Evolutionary conservation across 805 yeast genomes (phyloP).

Genomic region (Spathaspora girioi): DNA sequence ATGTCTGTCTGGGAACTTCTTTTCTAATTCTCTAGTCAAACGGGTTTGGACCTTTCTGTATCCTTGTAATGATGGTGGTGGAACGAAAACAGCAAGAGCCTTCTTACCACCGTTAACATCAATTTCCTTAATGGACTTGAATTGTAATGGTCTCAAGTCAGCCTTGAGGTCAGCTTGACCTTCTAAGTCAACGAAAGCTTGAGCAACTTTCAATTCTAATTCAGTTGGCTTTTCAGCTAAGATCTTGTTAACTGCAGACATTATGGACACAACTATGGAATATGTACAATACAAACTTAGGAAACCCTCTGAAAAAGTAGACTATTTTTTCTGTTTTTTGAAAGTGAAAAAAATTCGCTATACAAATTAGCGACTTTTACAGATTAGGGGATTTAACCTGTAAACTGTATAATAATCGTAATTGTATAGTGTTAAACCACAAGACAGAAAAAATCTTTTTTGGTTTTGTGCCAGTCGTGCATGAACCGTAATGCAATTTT

Average conservation of each 20-base stretch:
- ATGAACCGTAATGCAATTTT: background rate
- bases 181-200: constrained; percentile 96
- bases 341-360: constrained; percentile 8
- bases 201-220: constrained; percentile 99
- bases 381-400: constrained; percentile 6
- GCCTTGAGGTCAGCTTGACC: constrained; percentile 95
- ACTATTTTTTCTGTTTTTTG: constrained; percentile 2
- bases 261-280: constrained; percentile 16
- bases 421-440: background rate
- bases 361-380: constrained; percentile 6
- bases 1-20: constrained; percentile 99
- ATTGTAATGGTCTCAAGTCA: constrained; percentile 96
- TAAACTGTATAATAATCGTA: background rate
- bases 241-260: constrained; percentile 98
- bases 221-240: constrained; percentile 94
- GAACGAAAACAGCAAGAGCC: constrained; percentile 97
- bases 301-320: constrained; percentile 6
- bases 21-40: constrained; percentile 98
- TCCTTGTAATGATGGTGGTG: constrained; percentile 87
- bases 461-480: background rate
- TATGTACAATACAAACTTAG: background rate
- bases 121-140: constrained; percentile 97
- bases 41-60: constrained; percentile 97
- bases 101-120: constrained; percentile 98
- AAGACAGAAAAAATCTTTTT: background rate